Conservation (phyloP, 225 moss, liverwort and hornwort species). For the Climacium dendroides region DNA sequence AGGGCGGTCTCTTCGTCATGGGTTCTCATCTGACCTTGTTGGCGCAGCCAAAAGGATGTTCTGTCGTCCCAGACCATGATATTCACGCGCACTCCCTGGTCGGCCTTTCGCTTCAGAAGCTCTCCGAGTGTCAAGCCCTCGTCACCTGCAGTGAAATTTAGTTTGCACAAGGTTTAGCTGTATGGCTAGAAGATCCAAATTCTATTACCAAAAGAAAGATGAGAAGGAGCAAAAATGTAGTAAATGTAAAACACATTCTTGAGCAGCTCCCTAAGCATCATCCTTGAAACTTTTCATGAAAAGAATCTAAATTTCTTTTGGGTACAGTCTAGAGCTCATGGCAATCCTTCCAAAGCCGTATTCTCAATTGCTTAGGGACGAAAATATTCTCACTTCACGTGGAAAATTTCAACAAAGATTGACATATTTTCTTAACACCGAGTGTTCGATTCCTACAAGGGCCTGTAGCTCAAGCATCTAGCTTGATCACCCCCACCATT, state of each 20-base stretch:
- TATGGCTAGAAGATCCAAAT: not conserved
- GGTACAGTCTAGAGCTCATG: not conserved
- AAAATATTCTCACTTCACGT: not conserved
- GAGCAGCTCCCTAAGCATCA: no score
- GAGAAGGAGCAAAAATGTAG: not conserved
- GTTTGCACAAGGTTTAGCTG: not conserved
- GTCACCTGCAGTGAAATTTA: not conserved
- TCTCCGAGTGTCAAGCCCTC: conserved; percentile 64
- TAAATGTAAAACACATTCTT: not conserved
- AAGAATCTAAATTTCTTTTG: not conserved
- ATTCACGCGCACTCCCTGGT: conserved; percentile 76
- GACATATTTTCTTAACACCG: not conserved
- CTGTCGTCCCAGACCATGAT: conserved; percentile 87
- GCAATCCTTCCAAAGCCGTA: not conserved
- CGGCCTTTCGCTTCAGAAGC: conserved; percentile 60
- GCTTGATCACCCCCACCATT: no score
- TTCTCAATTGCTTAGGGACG: not conserved
- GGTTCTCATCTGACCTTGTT: conserved; percentile 26
- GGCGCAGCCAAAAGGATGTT: conserved; percentile 32
- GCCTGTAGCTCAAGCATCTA: not conserved
- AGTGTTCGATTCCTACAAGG: not conserved
- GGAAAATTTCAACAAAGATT: not conserved
- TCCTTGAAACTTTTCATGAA: not conserved
- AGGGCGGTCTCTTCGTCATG: conserved; percentile 28
- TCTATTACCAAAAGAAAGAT: not conserved